phyloP scores from a whole-genome alignment of 2,329 filamentous ascomycete genomes.

The Paraconiothyrium sp. region DNA sequence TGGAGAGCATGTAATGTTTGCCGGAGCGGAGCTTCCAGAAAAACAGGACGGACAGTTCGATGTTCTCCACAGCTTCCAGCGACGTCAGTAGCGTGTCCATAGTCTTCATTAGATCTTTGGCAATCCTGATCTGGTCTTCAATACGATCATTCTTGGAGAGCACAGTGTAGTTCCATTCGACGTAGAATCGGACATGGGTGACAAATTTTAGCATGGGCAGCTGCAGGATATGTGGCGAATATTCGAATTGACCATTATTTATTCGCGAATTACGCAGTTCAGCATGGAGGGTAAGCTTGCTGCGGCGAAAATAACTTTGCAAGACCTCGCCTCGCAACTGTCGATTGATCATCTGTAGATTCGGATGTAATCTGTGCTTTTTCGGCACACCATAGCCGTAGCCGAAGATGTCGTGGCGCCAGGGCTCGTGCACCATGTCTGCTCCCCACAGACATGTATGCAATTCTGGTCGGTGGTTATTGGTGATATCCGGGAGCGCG shows the following conservation, averaged over 20 bases:
- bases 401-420: constrained; percentile 46
- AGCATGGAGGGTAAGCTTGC: constrained; percentile 45
- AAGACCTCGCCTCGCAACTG: constrained; percentile 44
- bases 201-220: constrained; percentile 41
- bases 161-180: constrained; percentile 48
- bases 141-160: constrained; percentile 33
- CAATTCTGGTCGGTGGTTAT: constrained; percentile 35
- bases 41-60: constrained; percentile 46
- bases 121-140: constrained; percentile 44
- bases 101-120: constrained; percentile 39
- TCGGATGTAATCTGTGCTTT: constrained; percentile 29
- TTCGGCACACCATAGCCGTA: constrained; percentile 40
- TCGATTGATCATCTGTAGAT: constrained; percentile 41
- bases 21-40: constrained; percentile 47
- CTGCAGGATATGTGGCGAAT: constrained; percentile 45
- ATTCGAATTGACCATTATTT: constrained; percentile 45
- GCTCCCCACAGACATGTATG: constrained; percentile 49
- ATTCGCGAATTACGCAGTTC: constrained; percentile 43
- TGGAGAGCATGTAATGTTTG: constrained; percentile 45
- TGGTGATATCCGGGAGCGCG: constrained; percentile 32
- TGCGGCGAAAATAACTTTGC: constrained; percentile 36
- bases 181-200: constrained; percentile 45
- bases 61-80: constrained; percentile 37
- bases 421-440: constrained; percentile 46
- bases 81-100: constrained; percentile 43